Base-by-base conservation (phyloP, 768 basidiomycete species). In the Tricholoma furcatifolium region DNA sequence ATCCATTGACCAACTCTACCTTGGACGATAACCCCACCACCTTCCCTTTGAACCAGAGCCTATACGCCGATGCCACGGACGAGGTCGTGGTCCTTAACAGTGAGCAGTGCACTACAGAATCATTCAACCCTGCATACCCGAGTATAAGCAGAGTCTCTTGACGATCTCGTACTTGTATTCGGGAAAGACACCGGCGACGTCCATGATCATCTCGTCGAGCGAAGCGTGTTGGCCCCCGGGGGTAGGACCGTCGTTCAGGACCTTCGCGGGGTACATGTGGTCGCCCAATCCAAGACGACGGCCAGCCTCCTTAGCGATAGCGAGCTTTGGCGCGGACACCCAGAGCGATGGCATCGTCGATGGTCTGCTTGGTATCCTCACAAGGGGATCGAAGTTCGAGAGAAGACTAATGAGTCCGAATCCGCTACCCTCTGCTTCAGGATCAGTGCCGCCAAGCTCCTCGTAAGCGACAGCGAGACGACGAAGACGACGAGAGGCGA, bases 111-210 rank as follows among this genome's bases (percentile, higher is more conserved):
- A n/a, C n/a, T n/a, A n/a, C n/a, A n/a, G n/a, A n/a, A n/a, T n/a
- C n/a, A n/a, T n/a, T n/a, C n/a, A n/a, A n/a, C n/a, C n/a, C n/a
- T n/a, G n/a, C n/a, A n/a, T n/a, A n/a, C n/a, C n/a, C n/a, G n/a
- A n/a, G n/a, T n/a, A n/a, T n/a, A n/a, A n/a, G n/a, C n/a, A n/a
- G 50, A 98, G 86, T 61, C 95, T 91, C 78, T 96, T 97, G 77
- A 98, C 96, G 57, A 98, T 98, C 74, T 98, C 96, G 69, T 96
- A 98, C 82, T 98, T 98, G 89, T 97, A 95, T 74, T 96, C 95
- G 51, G 94, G 94, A 92, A 96, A 98, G 60, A 96, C 95, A 68
- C 96, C 96, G 40, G 96, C 96, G 73, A 98, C 96, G 65, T 98
- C 96, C 85, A 98, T 86, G 69, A 98, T 98, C 94, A 98, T 97